Evolutionary conservation across 139 green algal genomes (phyloP).

Genomic region (Coelastrella sp.): DNA sequence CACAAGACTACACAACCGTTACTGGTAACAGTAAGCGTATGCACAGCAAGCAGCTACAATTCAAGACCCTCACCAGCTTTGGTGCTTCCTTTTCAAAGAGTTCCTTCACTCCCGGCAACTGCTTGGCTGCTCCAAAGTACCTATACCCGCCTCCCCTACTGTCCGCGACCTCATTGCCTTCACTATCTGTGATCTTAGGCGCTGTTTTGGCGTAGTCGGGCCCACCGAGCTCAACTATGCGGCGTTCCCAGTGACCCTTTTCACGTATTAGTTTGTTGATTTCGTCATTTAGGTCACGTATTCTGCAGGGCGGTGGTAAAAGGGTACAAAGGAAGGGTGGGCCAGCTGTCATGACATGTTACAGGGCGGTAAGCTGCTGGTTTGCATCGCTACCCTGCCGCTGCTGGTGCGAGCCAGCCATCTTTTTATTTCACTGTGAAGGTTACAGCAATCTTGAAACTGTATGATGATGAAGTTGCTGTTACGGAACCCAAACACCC

Average conservation of each 20-base stretch:
- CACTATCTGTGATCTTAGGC: conserved; percentile 74
- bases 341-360: neutral
- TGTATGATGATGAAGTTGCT: no score
- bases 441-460: no score
- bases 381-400: no score
- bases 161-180: conserved; percentile 64
- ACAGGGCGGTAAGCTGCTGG: neutral
- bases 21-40: neutral
- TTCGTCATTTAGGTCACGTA: conserved; percentile 99
- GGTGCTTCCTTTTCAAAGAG: conserved; percentile 95
- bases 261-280: conserved; percentile 99
- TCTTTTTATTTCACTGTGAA: no score
- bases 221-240: conserved; percentile 96
- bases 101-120: conserved; percentile 97
- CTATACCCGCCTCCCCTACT: conserved; percentile 38
- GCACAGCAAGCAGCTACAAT: neutral
- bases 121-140: conserved; percentile 99
- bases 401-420: no score
- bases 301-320: conserved; percentile 59
- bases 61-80: conserved; percentile 53
- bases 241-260: conserved; percentile 97
- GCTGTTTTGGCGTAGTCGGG: conserved; percentile 92
- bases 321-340: neutral
- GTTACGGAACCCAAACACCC: no score
- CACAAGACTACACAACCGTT: no score